Conservation (phyloP, 2,329 filamentous ascomycete genomes). For the Colletotrichum sp. region DNA sequence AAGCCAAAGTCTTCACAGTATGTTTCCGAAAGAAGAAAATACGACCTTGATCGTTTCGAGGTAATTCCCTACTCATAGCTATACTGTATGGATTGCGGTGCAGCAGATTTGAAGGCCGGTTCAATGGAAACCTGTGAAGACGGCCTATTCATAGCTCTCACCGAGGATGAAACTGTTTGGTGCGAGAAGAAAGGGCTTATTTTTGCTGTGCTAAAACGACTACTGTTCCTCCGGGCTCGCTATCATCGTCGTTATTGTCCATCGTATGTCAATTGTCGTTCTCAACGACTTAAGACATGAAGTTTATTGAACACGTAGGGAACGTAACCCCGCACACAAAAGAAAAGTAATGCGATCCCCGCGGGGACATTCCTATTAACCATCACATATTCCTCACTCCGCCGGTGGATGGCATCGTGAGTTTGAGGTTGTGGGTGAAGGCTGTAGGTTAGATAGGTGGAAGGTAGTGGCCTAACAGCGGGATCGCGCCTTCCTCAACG, state of each 20-base stretch:
- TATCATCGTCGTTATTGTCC: background rate
- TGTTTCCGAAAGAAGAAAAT: background rate
- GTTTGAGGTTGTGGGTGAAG: no score
- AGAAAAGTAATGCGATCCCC: rapidly evolving
- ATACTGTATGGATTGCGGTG: background rate
- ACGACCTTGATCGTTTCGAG: background rate
- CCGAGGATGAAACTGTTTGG: background rate
- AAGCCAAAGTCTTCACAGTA: background rate
- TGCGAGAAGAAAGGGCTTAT: background rate
- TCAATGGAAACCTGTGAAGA: background rate
- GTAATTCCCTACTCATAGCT: rapidly evolving
- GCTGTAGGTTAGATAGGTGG: rapidly evolving
- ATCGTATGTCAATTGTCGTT: background rate
- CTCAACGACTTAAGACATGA: background rate
- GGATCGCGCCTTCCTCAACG: rapidly evolving
- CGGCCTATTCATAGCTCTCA: no score
- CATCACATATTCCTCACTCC: background rate
- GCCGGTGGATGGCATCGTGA: background rate
- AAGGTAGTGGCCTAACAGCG: no score
- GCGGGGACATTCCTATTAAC: background rate
- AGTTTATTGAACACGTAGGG: no score
- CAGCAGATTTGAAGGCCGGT: background rate
- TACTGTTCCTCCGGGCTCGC: background rate
- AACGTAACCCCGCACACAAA: rapidly evolving
- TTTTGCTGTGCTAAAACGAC: rapidly evolving